phyloP scores from a whole-genome alignment of 495 filamentous ascomycete genomes.

The Penicillium verhagenii region DNA sequence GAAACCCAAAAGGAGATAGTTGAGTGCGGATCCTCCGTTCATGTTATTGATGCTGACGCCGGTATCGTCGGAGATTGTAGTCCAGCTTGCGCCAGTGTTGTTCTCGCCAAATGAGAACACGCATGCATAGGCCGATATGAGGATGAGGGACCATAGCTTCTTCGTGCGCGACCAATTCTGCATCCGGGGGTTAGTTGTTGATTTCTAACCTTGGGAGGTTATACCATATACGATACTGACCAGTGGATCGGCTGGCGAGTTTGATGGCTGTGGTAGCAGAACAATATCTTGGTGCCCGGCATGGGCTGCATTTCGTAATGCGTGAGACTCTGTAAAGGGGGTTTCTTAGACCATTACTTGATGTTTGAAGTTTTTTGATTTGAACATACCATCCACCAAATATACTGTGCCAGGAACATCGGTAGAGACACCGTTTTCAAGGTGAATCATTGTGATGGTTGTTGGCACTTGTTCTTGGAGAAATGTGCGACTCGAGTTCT shows the following conservation, averaged over 20 bases:
- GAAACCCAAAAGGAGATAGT: slow-evolving; percentile 35
- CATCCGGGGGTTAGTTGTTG: neutral
- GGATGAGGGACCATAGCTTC: slow-evolving; percentile 28
- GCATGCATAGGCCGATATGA: slow-evolving; percentile 29
- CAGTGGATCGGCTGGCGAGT: slow-evolving; percentile 28
- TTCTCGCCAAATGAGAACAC: slow-evolving; percentile 33
- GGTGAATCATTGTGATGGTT: slow-evolving; percentile 17
- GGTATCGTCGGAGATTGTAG: slow-evolving; percentile 27
- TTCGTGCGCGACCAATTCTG: slow-evolving; percentile 31
- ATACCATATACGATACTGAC: slow-evolving; percentile 11
- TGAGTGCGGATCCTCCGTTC: slow-evolving; percentile 32
- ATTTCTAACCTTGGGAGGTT: neutral
- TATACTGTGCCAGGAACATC: slow-evolving; percentile 36
- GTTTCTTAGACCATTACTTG: neutral
- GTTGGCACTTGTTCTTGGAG: neutral
- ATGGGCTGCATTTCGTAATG: slow-evolving; percentile 18
- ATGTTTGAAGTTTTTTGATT: too few species aligned
- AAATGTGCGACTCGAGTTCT: neutral
- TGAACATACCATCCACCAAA: slow-evolving; percentile 24
- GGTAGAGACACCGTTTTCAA: slow-evolving; percentile 15
- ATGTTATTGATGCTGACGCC: slow-evolving; percentile 29
- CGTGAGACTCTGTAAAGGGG: slow-evolving; percentile 11
- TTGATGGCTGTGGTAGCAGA: slow-evolving; percentile 31
- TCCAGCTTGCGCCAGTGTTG: slow-evolving; percentile 33
- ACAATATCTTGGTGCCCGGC: slow-evolving; percentile 29